Conservation (phyloP, 225 moss, liverwort and hornwort genomes). For the Ulota crispa region DNA sequence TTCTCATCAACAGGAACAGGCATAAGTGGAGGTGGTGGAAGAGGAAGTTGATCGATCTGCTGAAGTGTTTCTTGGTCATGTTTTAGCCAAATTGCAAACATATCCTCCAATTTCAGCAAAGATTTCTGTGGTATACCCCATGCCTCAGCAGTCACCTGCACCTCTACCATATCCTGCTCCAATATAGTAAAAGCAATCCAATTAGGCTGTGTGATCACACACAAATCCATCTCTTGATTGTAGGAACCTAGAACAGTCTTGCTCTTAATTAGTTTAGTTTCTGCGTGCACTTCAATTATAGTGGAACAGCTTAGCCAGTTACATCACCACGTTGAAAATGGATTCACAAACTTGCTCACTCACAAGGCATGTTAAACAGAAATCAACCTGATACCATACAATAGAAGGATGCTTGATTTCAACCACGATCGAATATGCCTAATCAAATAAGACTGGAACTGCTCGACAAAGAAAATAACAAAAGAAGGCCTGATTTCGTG, state of each 20-base stretch:
- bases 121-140: conserved; percentile 81
- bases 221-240: conserved; percentile 3
- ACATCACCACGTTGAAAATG: neutral
- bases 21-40: conserved; percentile 75
- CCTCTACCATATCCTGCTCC: conserved; percentile 58
- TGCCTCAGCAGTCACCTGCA: conserved; percentile 61
- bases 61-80: conserved; percentile 78
- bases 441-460: conserved; percentile 14
- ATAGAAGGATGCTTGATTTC: neutral
- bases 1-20: conserved; percentile 67
- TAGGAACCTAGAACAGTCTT: conserved; percentile 9
- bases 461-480: conserved; percentile 1
- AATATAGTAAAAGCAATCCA: conserved; percentile 19
- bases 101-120: conserved; percentile 72
- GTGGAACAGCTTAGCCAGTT: neutral
- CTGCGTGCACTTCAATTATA: neutral
- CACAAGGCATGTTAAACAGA: neutral
- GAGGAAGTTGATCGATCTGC: conserved; percentile 72
- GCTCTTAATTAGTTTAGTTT: neutral
- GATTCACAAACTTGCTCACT: conserved; percentile 3
- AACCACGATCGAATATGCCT: conserved; percentile 5
- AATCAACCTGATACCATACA: conserved; percentile 24
- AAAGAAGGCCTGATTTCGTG: neutral
- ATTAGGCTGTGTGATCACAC: conserved; percentile 20
- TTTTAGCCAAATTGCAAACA: conserved; percentile 83